Conservation (phyloP, 768 basidiomycete genomes). For the Leccinum longicurvipes region DNA sequence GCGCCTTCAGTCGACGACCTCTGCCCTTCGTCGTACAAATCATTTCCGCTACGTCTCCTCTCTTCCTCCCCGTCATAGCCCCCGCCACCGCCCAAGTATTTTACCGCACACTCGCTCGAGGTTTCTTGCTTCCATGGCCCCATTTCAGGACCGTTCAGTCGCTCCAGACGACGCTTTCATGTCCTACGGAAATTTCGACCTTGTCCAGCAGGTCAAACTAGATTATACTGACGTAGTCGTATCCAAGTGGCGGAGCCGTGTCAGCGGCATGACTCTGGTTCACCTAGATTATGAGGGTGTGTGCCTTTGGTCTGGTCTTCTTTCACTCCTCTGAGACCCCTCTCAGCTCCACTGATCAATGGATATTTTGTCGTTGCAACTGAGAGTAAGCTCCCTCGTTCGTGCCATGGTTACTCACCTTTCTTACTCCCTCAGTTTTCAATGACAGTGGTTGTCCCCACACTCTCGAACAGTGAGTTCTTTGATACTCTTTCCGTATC, state of each 20-base stretch:
- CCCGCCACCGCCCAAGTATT: background rate
- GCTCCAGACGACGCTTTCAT: conserved; percentile 22
- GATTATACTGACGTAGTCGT: conserved; percentile 76
- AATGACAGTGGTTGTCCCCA: conserved; percentile 94
- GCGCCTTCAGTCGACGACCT: conserved; percentile 10
- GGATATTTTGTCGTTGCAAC: conserved; percentile 89
- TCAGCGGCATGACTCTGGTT: conserved; percentile 85
- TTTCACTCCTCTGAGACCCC: conserved; percentile 12
- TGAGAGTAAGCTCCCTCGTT: conserved; percentile 59
- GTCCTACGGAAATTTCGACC: conserved; percentile 77
- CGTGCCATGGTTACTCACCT: background rate
- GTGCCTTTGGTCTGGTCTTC: conserved; percentile 13
- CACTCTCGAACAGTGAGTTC: conserved; percentile 86
- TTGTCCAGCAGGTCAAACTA: conserved; percentile 70
- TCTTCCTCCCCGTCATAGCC: background rate
- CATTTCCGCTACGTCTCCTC: background rate
- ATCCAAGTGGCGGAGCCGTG: conserved; percentile 85
- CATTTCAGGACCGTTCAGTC: conserved; percentile 17
- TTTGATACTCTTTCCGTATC: background rate
- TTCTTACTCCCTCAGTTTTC: conserved; percentile 57
- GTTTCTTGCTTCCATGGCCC: conserved; percentile 30
- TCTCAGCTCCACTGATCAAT: conserved; percentile 78
- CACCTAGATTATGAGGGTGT: conserved; percentile 88
- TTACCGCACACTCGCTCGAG: conserved; percentile 1
- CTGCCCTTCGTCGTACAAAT: conserved; percentile 12